Evolutionary conservation across 2,329 filamentous ascomycete genomes (phyloP).

Genomic region (Aspergillus pseudonomiae): DNA sequence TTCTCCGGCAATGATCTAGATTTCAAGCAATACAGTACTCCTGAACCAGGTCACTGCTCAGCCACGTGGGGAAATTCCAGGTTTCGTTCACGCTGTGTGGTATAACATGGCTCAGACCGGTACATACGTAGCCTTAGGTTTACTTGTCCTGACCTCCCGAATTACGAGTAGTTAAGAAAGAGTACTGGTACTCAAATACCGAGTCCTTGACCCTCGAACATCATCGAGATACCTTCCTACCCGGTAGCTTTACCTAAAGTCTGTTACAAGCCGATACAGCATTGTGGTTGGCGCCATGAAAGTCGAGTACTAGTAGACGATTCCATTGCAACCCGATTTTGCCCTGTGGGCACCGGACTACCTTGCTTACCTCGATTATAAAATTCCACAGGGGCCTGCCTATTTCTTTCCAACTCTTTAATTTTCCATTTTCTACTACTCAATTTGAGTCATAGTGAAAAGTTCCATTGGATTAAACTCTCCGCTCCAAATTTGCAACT

Average conservation of each 20-base stretch:
- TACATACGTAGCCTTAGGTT: neutral
- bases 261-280: neutral
- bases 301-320: neutral
- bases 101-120: neutral
- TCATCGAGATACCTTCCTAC: neutral
- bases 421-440: neutral
- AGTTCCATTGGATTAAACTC: neutral
- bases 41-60: neutral
- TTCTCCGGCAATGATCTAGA: neutral
- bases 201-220: neutral
- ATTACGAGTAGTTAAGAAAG: no score
- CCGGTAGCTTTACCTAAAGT: neutral
- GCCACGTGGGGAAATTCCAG: neutral
- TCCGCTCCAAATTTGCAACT: neutral
- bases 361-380: neutral
- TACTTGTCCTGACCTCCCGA: neutral
- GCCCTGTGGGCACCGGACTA: neutral
- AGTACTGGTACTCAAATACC: neutral
- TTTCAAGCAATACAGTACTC: neutral
- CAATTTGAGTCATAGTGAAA: neutral
- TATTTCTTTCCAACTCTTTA: neutral
- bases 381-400: neutral
- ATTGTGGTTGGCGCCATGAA: neutral
- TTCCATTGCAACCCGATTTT: neutral
- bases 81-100: neutral